These are phyloP conservation scores for Monascus ruber DNA, from an alignment of 2,329 filamentous ascomycete species.

Conservation along the genomic window DNA sequence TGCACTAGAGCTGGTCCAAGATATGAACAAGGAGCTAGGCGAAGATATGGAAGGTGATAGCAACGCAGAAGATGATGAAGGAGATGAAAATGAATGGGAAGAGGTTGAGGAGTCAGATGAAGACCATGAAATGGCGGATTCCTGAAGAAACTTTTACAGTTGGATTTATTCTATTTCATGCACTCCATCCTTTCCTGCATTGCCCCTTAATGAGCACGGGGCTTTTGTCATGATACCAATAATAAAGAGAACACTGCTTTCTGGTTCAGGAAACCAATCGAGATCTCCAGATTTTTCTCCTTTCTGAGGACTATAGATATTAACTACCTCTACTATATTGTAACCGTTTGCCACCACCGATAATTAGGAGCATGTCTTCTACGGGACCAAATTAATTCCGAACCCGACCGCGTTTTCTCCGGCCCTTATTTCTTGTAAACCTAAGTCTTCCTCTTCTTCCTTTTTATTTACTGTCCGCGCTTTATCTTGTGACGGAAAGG, in stretches of 20 bases:
- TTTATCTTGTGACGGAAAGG: too few species aligned
- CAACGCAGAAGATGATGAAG: constrained; percentile 45
- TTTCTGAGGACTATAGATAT: too few species aligned
- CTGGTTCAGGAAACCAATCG: too few species aligned
- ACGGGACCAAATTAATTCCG: too few species aligned
- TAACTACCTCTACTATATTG: neutral
- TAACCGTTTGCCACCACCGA: neutral
- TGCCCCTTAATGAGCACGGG: too few species aligned
- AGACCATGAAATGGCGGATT: constrained; percentile 45
- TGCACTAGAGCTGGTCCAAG: constrained; percentile 32
- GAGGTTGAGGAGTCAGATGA: constrained; percentile 43
- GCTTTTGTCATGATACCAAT: constrained; percentile 21
- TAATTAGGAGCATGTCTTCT: too few species aligned
- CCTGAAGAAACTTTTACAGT: constrained; percentile 21
- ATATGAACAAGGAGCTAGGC: constrained; percentile 52
- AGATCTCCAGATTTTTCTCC: too few species aligned
- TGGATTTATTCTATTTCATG: constrained; percentile 1
- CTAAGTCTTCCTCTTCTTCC: too few species aligned
- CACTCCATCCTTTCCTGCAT: too few species aligned
- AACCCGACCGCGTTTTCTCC: too few species aligned
- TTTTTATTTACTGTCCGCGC: too few species aligned
- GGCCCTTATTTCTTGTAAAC: too few species aligned
- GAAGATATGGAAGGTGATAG: constrained; percentile 45
- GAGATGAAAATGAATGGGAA: constrained; percentile 36
- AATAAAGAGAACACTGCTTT: constrained; percentile 4